Conservation (phyloP, 352 stramenopile genomes). For the Thraustotheca clavata region DNA sequence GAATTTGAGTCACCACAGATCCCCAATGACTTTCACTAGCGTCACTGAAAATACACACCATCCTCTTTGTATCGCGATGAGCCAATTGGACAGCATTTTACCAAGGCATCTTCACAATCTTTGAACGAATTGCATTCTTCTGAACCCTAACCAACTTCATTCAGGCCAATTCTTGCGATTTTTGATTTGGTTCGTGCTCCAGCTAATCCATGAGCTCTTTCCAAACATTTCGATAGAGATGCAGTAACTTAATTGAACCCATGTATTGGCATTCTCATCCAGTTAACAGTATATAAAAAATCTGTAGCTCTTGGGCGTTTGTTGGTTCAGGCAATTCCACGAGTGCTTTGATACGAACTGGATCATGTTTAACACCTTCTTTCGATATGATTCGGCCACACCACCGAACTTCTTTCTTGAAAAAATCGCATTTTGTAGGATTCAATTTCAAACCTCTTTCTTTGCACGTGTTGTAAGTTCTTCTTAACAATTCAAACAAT, state of each 20-base stretch:
- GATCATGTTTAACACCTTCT: slow-evolving; percentile 9
- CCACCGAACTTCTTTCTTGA: slow-evolving; percentile 10
- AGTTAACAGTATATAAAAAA: slow-evolving; percentile 23
- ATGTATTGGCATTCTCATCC: slow-evolving; percentile 16
- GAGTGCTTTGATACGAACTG: slow-evolving; percentile 18
- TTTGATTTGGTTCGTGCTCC: slow-evolving; percentile 22
- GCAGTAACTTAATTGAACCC: slow-evolving; percentile 7
- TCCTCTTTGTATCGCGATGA: slow-evolving; percentile 8
- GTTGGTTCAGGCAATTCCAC: slow-evolving; percentile 9
- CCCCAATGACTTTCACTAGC: slow-evolving; percentile 25
- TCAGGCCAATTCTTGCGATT: slow-evolving; percentile 7
- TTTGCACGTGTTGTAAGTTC: background rate
- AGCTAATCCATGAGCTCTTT: too few relatives aligned
- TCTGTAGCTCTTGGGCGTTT: slow-evolving; percentile 19
- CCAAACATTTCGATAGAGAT: slow-evolving; percentile 5
- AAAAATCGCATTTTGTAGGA: slow-evolving; percentile 6
- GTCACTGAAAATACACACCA: slow-evolving; percentile 26
- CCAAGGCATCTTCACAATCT: slow-evolving; percentile 17
- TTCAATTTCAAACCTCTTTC: slow-evolving; percentile 12
- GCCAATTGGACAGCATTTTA: slow-evolving; percentile 24
- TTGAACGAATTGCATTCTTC: slow-evolving; percentile 4
- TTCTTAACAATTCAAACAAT: slow-evolving; percentile 11
- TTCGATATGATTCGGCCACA: slow-evolving; percentile 16
- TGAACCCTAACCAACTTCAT: slow-evolving; percentile 11
- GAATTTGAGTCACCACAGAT: slow-evolving; percentile 20